Base-by-base conservation (phyloP, 2,329 filamentous ascomycete genomes). In the Pyrenochaeta sp. region DNA sequence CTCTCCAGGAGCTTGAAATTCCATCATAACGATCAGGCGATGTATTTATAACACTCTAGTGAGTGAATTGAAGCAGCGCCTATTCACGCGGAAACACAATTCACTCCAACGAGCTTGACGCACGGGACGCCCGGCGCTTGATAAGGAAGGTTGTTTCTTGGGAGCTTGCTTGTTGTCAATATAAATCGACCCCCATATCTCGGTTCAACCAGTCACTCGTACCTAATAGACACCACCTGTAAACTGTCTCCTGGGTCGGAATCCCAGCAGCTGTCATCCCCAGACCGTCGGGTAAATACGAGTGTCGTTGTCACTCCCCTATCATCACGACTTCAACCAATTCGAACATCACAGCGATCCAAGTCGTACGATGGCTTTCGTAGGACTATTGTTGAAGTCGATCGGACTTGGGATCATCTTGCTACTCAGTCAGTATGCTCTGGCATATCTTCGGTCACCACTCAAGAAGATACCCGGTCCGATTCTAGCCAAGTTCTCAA, bases 381-480 rank as follows among this genome's bases (percentile, higher is more conserved):
- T 50, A 13, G 61, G 53, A 8, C 44, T 69, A 15, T 27, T 72
- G 7, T 39, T 63, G 22, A 67, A 64, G 50, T 50, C 53, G 6
- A 37, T 62, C 19, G 55, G 51, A 46, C 50, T 72, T 10, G 67
- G 57, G 5, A 27, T 52, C 28, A 37, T 69, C 39, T 46, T 65
- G n/a, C 24, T 68, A 24, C 24, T 65, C 2, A 45, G 59, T 37
- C 67, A 64, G 57, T 69, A 68, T 34, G 44, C 71, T 30, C 19
- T 70, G 34, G 56, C 63, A 9, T 74, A 74, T 49, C 53, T 72
- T 7, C 56, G 56, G n/a, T 74, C 72, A 12, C 72, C 72, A 4
- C 61, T 76, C 44, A 75, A 69, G 47, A 64, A 58, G 6, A 61
- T 76, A 7, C 74, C 74, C 5, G 74, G 75, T 4, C 75, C 75